phyloP scores from a whole-genome alignment of 805 yeast species.

The Sugiyamaella marilandica region DNA sequence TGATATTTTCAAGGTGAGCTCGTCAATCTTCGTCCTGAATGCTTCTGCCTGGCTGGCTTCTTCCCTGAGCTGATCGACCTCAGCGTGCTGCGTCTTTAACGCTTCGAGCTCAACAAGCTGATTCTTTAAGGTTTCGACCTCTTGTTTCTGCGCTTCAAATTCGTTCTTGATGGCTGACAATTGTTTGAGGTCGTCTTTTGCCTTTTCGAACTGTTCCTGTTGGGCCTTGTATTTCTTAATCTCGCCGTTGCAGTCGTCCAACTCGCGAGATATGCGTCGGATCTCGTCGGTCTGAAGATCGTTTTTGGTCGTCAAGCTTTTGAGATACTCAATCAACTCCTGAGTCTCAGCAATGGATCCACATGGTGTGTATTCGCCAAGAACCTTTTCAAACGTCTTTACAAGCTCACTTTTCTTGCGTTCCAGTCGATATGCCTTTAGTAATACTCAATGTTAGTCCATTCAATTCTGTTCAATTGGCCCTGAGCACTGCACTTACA shows the following conservation, averaged over 20 bases:
- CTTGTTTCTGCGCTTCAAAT: constrained; percentile 6
- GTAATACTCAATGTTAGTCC: constrained; percentile 33
- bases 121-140: neutral
- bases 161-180: neutral
- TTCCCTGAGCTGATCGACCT: neutral
- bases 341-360: constrained; percentile 69
- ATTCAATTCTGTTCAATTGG: neutral
- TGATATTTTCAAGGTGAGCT: neutral
- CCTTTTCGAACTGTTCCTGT: neutral
- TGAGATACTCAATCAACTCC: constrained; percentile 62
- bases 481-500: constrained; percentile 29
- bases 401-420: constrained; percentile 61
- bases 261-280: constrained; percentile 38
- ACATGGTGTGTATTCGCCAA: constrained; percentile 78
- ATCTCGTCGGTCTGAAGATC: constrained; percentile 62
- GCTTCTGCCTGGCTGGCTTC: neutral
- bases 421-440: constrained; percentile 81
- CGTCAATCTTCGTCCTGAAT: constrained; percentile 2
- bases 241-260: neutral
- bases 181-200: neutral
- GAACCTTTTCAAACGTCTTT: constrained; percentile 56
- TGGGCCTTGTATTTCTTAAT: neutral
- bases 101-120: neutral
- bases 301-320: constrained; percentile 56
- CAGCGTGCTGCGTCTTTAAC: neutral